A percentile compares a stretch with the other conserved stretches of the same genome.
These are phyloP conservation scores for Tetracentron sinense DNA, from an alignment of 164 flowering plant genomes.

Conservation along the genomic window DNA sequence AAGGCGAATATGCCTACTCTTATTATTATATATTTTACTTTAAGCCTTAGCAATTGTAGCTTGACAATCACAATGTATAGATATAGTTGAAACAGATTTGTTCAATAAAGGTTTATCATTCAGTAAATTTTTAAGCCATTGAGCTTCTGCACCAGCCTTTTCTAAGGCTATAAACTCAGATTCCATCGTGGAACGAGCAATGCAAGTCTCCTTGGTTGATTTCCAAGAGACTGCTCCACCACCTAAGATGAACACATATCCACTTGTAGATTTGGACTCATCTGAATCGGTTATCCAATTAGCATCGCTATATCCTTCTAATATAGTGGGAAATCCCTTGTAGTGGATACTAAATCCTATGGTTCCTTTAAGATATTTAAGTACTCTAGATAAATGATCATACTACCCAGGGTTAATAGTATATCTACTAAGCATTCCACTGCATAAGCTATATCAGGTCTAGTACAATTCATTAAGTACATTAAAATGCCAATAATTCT, in stretches of 20 bases:
- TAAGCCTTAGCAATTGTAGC: neutral
- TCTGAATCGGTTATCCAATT: neutral
- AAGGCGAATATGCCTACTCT: neutral
- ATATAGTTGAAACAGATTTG: neutral
- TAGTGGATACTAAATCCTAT: neutral
- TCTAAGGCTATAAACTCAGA: conserved; percentile 8
- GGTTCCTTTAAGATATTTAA: neutral
- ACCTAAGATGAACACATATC: neutral
- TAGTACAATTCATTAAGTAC: neutral
- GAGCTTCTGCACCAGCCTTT: conserved; percentile 1
- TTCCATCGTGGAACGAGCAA: conserved; percentile 7
- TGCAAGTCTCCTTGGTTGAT: conserved; percentile 2
- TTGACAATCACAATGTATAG: conserved; percentile 12
- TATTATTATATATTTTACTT: conserved; percentile 6
- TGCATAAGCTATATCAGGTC: neutral
- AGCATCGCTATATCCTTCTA: conserved; percentile 7
- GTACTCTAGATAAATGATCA: neutral
- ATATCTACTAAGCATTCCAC: neutral
- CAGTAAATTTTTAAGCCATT: conserved; percentile 12
- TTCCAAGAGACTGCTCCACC: conserved; percentile 10
- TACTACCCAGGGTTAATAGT: neutral
- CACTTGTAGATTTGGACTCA: conserved; percentile 2
- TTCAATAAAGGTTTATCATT: conserved; percentile 2
- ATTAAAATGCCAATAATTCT: neutral
- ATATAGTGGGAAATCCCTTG: neutral